Base-by-base conservation (phyloP, 805 yeast species). In the Jamesozyma spencerorum region DNA sequence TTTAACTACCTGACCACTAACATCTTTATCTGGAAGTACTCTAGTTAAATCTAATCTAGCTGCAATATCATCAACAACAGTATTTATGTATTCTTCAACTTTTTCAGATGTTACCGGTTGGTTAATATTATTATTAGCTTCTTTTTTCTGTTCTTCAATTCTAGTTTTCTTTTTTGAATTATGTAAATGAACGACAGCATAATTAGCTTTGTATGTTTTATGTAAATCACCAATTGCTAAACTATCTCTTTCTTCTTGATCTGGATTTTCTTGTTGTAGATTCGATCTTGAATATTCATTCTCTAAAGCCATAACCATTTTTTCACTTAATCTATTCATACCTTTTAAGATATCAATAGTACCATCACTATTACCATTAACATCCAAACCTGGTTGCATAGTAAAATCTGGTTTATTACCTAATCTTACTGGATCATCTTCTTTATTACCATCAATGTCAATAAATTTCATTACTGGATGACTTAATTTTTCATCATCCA, bases 401-500 rank as follows among this genome's bases (percentile, higher is more conserved):
- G 97, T 90, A 40, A 85, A 68, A 62, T 90, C 97, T 0, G 96
- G 95, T 17, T 70, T 69, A 54, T 85, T 85, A 1, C 97, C 97
- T 37, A 73, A 62, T 47, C 69, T 74, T 37, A 79, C 79, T 0
- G 94, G 73, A 54, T 84, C 84, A 55, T 90, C 94, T 36, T 81
- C 83, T 41, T 72, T 74, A 56, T 92, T 92, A 2, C 86, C 97
- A 38, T 70, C 75, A 14, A 92, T 60, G 56, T 92, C 95, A 27
- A 88, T 72, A 37, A 79, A 77, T 54, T 81, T 79, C 37, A 77
- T 79, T 2, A 85, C 82, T 13, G 66, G 68, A 35, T 69, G 71
- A 18, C 62, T 60, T 45, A 66, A 39, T 39, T 59, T 42, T 47
- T 66, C 64, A 54, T 72, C 64, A 35, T 69, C 71, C 41, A 66